Conservation (phyloP, 228 moss, liverwort and hornwort genomes). For the Sphagnum fallax region DNA sequence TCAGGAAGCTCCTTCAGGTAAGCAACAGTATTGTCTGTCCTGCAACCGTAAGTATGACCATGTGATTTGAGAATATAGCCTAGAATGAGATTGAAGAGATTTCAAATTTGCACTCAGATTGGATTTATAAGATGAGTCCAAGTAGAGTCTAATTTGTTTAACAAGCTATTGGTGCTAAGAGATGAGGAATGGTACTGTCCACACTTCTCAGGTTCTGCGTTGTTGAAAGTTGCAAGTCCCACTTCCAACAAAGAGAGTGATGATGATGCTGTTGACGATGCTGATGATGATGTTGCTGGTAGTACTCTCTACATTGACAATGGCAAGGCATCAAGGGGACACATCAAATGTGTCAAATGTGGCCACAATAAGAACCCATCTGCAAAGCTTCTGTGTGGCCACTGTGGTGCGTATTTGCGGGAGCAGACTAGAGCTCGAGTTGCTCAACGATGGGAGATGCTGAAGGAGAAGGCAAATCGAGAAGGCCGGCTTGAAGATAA, state of each 20-base stretch:
- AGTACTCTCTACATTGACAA: slow-evolving; percentile 9
- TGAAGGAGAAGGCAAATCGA: slow-evolving; percentile 9
- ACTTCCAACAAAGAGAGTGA: slow-evolving; percentile 8
- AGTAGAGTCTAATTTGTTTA: too few species aligned
- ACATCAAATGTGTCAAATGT: slow-evolving; percentile 6
- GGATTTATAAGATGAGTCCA: too few species aligned
- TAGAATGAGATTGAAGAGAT: neutral
- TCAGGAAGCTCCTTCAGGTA: slow-evolving; percentile 6
- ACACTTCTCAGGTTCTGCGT: slow-evolving; percentile 11
- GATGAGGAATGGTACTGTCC: neutral
- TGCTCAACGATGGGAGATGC: slow-evolving; percentile 15
- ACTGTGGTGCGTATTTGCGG: slow-evolving; percentile 9
- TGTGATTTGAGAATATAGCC: neutral
- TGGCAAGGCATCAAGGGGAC: slow-evolving; percentile 4
- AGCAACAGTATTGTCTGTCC: neutral
- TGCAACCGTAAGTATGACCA: neutral
- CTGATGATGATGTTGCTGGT: slow-evolving; percentile 2
- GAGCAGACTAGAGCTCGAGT: slow-evolving; percentile 14
- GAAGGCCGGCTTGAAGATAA: slow-evolving; percentile 10
- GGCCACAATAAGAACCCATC: slow-evolving; percentile 11
- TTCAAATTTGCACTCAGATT: too few species aligned
- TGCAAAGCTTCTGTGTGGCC: slow-evolving; percentile 7
- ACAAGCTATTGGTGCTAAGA: too few species aligned
- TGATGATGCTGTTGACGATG: neutral
- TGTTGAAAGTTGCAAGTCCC: slow-evolving; percentile 9